Conservation (phyloP, 2,329 filamentous ascomycete genomes). For the Aspergillus sp. region DNA sequence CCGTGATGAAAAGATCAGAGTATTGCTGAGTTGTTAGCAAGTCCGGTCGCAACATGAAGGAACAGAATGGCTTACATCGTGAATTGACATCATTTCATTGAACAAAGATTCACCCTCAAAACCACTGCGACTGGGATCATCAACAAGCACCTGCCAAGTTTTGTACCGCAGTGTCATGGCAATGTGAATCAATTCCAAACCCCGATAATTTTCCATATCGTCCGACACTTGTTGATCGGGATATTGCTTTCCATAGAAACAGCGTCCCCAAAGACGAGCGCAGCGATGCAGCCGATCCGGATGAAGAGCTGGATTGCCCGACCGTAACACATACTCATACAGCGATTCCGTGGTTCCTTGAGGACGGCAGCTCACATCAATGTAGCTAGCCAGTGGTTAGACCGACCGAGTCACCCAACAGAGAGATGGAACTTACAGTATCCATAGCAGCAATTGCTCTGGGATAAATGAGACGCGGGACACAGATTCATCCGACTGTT, state of each 20-base stretch:
- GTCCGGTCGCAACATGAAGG: background rate
- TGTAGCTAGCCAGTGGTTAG: conserved; percentile 22
- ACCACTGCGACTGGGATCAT: conserved; percentile 11
- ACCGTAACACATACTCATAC: conserved; percentile 33
- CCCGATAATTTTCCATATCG: conserved; percentile 40
- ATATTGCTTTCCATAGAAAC: conserved; percentile 38
- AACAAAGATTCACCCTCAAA: conserved; percentile 22
- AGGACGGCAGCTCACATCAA: conserved; percentile 29
- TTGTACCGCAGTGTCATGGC: conserved; percentile 29
- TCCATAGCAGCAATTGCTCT: conserved; percentile 37
- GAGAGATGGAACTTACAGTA: conserved; percentile 25
- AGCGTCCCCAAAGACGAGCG: conserved; percentile 36
- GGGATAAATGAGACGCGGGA: conserved; percentile 34
- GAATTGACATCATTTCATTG: conserved; percentile 24
- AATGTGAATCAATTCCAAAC: conserved; percentile 32
- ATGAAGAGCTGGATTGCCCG: conserved; percentile 30
- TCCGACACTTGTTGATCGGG: conserved; percentile 39
- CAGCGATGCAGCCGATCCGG: conserved; percentile 35
- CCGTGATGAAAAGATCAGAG: conserved; percentile 37
- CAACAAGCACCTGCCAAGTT: conserved; percentile 30
- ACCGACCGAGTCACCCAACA: background rate
- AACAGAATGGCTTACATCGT: conserved; percentile 22
- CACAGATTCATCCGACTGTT: conserved; percentile 9
- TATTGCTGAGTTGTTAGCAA: conserved; percentile 28
- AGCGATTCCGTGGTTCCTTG: conserved; percentile 32